Evolutionary conservation across 148 eudicot species (phyloP), one percentile per base, ranked within the genome.

Genomic region (Camellia japonica): DNA sequence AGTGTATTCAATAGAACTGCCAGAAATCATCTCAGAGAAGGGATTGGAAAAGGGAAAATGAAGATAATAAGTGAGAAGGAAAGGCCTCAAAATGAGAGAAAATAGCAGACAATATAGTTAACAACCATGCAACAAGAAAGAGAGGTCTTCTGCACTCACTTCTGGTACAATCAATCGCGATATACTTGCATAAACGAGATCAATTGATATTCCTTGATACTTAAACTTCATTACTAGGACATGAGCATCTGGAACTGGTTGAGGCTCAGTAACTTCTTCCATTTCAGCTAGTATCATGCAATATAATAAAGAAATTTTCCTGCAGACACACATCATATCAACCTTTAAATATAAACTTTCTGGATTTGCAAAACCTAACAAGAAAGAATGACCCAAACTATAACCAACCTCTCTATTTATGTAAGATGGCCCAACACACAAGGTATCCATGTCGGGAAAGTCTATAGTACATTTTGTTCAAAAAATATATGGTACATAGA

Each of bases 201-300:
- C 91, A 71, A 89, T 85, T 74, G 91, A 83, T 23, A 86, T 76
- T 49, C 91, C 91, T 49, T 84, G 83, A 85, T 85, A 85, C 84
- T 89, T 89, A 68, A 89, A 89, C 71, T 89, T 89, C 86, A 89
- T 83, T 58, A 89, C 89, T 38, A 89, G 91, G 80, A 89, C 91
- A 78, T 89, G 84, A 85, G 91, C 91, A 85, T 86, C 86, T 43
- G 89, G 89, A 61, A 89, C 85, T 5, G 91, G 86, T 80, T 86
- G 87, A 52, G 86, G 89, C 71, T 89, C 89, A 43, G 87, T 67
- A 60, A 84, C 87, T 78, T 89, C 91, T 76, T 85, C 87, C 87
- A 87, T 81, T 75, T 87, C 85, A 59, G 83, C 82, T 66, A 89
- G 80, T 85, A 62, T 87, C 86, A 77, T 89, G 89, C 73, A 89